These are phyloP conservation scores for Malassezia sp. DNA, from an alignment of 1,284 basidiomycete genomes.

Conservation along the genomic window DNA sequence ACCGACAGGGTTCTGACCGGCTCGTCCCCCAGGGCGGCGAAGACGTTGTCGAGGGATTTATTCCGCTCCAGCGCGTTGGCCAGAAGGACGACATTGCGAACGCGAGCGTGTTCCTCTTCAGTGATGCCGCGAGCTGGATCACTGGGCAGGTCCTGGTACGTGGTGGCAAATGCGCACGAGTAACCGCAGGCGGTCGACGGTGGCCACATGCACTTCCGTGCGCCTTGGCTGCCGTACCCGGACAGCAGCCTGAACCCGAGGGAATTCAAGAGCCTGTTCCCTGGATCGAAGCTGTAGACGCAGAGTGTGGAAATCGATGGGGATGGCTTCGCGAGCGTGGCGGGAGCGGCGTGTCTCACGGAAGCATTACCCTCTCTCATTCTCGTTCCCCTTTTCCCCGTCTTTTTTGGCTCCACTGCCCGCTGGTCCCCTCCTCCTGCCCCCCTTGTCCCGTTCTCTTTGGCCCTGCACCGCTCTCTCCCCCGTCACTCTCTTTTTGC, in stretches of 20 bases:
- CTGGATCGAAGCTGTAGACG: conserved; percentile 20
- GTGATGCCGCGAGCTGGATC: conserved; percentile 68
- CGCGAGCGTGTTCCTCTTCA: conserved; percentile 74
- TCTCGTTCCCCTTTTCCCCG: too few species aligned
- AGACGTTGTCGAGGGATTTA: conserved; percentile 21
- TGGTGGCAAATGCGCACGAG: not conserved
- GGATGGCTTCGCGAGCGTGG: too few species aligned
- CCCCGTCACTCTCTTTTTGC: too few species aligned
- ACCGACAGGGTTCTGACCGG: conserved; percentile 66
- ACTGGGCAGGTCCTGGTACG: conserved; percentile 52
- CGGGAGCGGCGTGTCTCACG: too few species aligned
- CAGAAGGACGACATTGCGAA: conserved; percentile 62
- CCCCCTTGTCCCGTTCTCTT: too few species aligned
- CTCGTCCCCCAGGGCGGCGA: conserved; percentile 52
- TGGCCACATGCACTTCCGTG: conserved; percentile 22
- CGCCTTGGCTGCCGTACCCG: conserved; percentile 40
- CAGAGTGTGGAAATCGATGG: not conserved
- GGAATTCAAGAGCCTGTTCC: conserved; percentile 24
- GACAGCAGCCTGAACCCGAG: conserved; percentile 30
- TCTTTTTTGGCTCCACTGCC: too few species aligned
- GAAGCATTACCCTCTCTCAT: too few species aligned
- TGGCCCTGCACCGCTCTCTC: too few species aligned
- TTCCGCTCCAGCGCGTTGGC: conserved; percentile 43
- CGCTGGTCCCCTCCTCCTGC: too few species aligned
- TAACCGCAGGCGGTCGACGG: conserved; percentile 3